A percentile compares a stretch with the other conserved stretches of the same genome.
Conservation (phyloP, 352 stramenopile species). For the Bremia lactucae region DNA sequence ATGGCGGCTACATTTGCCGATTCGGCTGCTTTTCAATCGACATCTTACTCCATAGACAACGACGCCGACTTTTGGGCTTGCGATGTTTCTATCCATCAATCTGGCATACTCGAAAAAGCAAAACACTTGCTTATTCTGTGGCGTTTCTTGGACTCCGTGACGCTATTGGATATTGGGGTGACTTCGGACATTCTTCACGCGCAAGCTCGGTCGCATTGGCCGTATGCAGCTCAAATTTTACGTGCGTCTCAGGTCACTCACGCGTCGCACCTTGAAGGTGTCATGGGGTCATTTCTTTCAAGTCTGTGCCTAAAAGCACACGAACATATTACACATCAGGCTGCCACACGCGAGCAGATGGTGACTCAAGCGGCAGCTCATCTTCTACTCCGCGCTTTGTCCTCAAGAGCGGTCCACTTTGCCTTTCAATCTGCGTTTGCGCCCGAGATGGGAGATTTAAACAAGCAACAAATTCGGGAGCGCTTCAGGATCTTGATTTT, state of each 20-base stretch:
- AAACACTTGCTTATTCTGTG: constrained; percentile 1
- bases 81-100: neutral
- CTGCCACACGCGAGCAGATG: neutral
- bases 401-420: neutral
- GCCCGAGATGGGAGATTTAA: neutral
- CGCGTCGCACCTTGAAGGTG: neutral
- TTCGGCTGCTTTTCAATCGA: neutral
- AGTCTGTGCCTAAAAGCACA: neutral
- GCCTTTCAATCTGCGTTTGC: neutral
- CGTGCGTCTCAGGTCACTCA: neutral
- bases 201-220: constrained; percentile 1
- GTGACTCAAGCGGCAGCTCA: neutral
- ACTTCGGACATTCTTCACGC: neutral
- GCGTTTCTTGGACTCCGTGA: neutral
- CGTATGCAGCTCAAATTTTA: neutral
- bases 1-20: neutral
- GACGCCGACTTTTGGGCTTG: neutral
- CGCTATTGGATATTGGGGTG: neutral
- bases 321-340: neutral
- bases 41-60: neutral
- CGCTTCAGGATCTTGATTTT: neutral
- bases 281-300: constrained; percentile 1
- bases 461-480: neutral
- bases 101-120: constrained; percentile 1
- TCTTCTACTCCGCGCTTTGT: constrained; percentile 2